These are phyloP conservation scores for Podila epicladia DNA, from an alignment of 192 early-diverging fungal genomes.

Conservation along the genomic window DNA sequence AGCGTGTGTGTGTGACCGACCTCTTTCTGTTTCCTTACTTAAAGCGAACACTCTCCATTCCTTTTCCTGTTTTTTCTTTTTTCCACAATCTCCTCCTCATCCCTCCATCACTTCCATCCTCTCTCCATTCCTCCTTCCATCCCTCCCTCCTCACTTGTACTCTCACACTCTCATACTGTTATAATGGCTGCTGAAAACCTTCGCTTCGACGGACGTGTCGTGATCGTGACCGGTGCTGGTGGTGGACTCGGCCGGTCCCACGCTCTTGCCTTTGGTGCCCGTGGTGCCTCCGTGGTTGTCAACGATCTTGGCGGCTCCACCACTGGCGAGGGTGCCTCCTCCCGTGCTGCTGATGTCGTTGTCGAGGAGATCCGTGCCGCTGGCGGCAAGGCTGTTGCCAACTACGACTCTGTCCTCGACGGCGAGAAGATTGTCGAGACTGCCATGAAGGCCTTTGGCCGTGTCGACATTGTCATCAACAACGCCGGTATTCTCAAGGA, in stretches of 20 bases:
- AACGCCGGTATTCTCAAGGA: conserved; percentile 99
- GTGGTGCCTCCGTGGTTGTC: conserved; percentile 94
- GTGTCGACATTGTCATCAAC: conserved; percentile 96
- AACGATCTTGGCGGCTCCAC: conserved; percentile 92
- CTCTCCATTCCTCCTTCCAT: neutral
- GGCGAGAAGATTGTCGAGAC: conserved; percentile 99
- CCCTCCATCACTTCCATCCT: conserved; percentile 2
- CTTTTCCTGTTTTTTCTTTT: conserved; percentile 10
- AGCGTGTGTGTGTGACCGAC: neutral
- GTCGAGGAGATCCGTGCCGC: conserved; percentile 80
- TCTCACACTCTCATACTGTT: neutral
- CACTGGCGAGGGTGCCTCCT: conserved; percentile 79
- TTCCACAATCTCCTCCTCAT: neutral
- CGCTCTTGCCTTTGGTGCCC: conserved; percentile 88
- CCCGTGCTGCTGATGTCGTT: conserved; percentile 90
- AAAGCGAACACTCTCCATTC: neutral
- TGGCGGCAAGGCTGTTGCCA: conserved; percentile 94
- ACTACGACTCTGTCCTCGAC: conserved; percentile 97
- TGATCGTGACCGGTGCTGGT: conserved; percentile 96
- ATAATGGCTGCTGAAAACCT: conserved; percentile 58
- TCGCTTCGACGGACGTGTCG: conserved; percentile 86
- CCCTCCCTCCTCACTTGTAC: neutral
- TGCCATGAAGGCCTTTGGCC: conserved; percentile 94
- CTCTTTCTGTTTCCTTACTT: too few relatives aligned
- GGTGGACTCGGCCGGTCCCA: conserved; percentile 93